Base-by-base conservation (phyloP, 176 grass and related monocot species). In the Tillandsia leiboldiana region DNA sequence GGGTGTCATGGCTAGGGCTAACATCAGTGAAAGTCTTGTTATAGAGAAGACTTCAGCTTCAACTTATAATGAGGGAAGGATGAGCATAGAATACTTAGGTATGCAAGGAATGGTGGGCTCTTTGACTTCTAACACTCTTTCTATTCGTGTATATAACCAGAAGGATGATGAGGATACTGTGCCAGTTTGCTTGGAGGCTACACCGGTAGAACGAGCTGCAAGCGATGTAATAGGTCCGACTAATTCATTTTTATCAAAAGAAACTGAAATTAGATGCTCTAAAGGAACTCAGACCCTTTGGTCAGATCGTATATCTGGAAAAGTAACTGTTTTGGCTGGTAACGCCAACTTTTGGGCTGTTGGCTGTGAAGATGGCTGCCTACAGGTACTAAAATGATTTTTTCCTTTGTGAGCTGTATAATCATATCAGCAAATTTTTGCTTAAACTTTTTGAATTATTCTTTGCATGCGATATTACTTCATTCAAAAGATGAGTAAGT, bases 331-430 rank as follows among this genome's bases (percentile, higher is more conserved):
- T 58, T 90, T 97, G 77, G 93, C 89, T 23, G 93, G 93, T 49
- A 97, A 97, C 73, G 71, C 72, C 15, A 97, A 97, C 83, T 97
- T 97, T 69, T 97, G 88, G 86, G 93, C 86, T 58, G 84, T 97
- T 78, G 86, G 93, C 27, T 90, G 79, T 51, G 93, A 92, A 76
- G 93, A 97, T 79, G 93, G 93, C 70, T 92, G 82, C 63, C 57
- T 97, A 71, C 93, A 97, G 89, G 93, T 97, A 83, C 7, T 61
- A 22, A 61, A n/a, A 61, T n/a, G 56, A 61, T 61, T 6, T 61
- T 61, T 22, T 17, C 17, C 33, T 42, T 42, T 42, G 33, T 42
- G 33, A 42, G 33, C 33, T 61, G 22, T 61, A 6, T 18, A 61
- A 61, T 18, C 10, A 61, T 61, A 61, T 61, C 9, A 8, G 22